Evolutionary conservation across 768 basidiomycete species (phyloP), one percentile per base, ranked within the genome.

Genomic region (Heimioporus sp.): DNA sequence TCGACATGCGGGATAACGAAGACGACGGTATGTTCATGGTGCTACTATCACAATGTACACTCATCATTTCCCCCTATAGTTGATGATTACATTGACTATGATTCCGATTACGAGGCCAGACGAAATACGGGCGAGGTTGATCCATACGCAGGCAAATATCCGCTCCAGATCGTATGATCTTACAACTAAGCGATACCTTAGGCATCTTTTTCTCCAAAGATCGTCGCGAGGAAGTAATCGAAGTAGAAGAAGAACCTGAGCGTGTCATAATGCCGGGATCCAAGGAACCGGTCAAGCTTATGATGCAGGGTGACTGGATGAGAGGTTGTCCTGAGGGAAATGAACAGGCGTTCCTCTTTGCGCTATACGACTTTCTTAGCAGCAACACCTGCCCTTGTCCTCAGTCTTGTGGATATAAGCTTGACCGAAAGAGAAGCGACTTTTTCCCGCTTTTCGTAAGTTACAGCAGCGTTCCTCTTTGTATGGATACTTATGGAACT

Each of bases 201-300:
- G 92, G 91, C 20, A 83, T 96, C 48, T 96, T 96, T 77, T 97
- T 94, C 69, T 96, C 93, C 39, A 96, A 96, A 73, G 92, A 94
- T 65, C 81, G 94, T 43, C 81, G 83, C 38, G 94, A 96, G 70
- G 90, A 90, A 68, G 88, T 95, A 35, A 91, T 95, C 43, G 93
- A 97, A 72, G 83, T 94, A 1, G 87, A 94, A 63, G 92, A 94
- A 70, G 79, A 85, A 44, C 78, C 85, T 8, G 86, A 88, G 65
- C 64, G 65, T 38, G 72, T 72, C 16, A 54, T 65, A 37, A 64
- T 89, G 31, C 67, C 73, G 16, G 69, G 66, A 17, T 73, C 66
- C 50, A 70, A 68, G 37, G 79, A 82, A 50, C 69, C 69, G 16
- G 76, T 83, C 31, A 81, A 81, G 57, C 72, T 94, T 37, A 83